phyloP scores from a whole-genome alignment of 495 filamentous ascomycete species.

The Pyrenula massariospora region DNA sequence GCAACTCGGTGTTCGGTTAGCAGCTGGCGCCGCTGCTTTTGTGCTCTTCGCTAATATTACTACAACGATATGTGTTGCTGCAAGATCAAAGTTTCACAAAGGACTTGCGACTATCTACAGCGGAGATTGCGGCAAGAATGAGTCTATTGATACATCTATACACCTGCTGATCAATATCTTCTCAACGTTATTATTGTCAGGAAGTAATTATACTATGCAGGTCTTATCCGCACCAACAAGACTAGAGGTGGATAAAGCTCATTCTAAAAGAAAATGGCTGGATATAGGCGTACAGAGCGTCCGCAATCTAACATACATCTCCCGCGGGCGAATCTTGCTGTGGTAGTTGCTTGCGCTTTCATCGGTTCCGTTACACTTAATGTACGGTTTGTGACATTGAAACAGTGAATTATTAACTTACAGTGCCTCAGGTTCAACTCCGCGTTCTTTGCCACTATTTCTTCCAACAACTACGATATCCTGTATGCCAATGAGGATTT shows the following conservation, averaged over 20 bases:
- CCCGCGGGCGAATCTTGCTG: not conserved
- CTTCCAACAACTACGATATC: slow-evolving; percentile 24
- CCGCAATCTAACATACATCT: slow-evolving; percentile 16
- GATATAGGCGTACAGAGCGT: slow-evolving; percentile 29
- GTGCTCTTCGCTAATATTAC: not conserved
- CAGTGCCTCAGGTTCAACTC: slow-evolving; percentile 11
- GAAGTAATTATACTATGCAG: slow-evolving; percentile 35
- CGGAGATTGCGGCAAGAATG: slow-evolving; percentile 13
- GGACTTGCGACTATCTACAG: not conserved
- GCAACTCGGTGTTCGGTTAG: not conserved
- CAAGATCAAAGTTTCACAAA: not conserved
- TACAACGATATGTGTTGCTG: not conserved
- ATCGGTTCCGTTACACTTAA: slow-evolving; percentile 10
- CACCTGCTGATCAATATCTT: slow-evolving; percentile 26
- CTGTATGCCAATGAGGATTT: slow-evolving; percentile 22
- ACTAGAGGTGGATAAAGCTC: slow-evolving; percentile 24
- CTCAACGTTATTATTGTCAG: slow-evolving; percentile 23
- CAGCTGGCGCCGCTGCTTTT: not conserved
- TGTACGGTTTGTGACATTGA: not conserved
- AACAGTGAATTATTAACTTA: not conserved
- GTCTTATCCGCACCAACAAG: slow-evolving; percentile 24
- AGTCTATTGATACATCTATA: slow-evolving; percentile 12
- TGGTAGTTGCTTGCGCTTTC: slow-evolving; percentile 9
- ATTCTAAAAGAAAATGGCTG: slow-evolving; percentile 20
- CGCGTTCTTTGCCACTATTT: slow-evolving; percentile 10